Percentiles rank a stretch among this genome's conserved stretches.
phyloP scores from a whole-genome alignment of 2,329 filamentous ascomycete species.

The Neoascochyta sp. region DNA sequence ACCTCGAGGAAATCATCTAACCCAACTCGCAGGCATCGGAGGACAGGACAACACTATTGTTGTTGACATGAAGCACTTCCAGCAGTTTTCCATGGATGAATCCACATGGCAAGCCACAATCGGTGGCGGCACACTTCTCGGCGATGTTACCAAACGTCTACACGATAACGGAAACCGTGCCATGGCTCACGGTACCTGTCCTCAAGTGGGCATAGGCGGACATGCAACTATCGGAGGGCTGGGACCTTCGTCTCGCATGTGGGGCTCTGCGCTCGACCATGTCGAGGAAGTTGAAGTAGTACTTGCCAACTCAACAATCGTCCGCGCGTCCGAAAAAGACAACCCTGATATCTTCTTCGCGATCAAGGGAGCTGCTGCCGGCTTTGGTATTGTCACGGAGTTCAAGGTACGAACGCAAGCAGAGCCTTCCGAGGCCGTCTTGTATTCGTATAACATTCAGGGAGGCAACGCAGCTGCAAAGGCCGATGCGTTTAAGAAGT shows the following conservation, averaged over 20 bases:
- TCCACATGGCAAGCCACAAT: conserved; percentile 45
- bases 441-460: conserved; percentile 34
- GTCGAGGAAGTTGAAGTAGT: conserved; percentile 38
- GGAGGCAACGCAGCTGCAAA: conserved; percentile 20
- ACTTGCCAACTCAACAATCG: conserved; percentile 39
- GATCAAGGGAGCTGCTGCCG: conserved; percentile 41
- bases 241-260: conserved; percentile 32
- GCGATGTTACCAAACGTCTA: conserved; percentile 36
- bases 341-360: conserved; percentile 44
- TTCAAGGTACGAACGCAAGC: conserved; percentile 39
- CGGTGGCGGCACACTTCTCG: conserved; percentile 50
- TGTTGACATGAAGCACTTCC: conserved; percentile 50
- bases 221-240: conserved; percentile 39
- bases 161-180: conserved; percentile 39
- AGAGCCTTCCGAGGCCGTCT: conserved; percentile 29
- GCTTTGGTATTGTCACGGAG: conserved; percentile 43
- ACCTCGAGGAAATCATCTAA: neutral
- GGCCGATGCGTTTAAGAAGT: conserved; percentile 34
- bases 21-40: conserved; percentile 38
- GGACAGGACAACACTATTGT: conserved; percentile 48
- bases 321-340: conserved; percentile 36
- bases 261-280: conserved; percentile 35
- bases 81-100: conserved; percentile 45
- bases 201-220: conserved; percentile 37
- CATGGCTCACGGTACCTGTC: conserved; percentile 48